Conservation (phyloP, 2,329 filamentous ascomycete species). For the Ceratocystis destructans region DNA sequence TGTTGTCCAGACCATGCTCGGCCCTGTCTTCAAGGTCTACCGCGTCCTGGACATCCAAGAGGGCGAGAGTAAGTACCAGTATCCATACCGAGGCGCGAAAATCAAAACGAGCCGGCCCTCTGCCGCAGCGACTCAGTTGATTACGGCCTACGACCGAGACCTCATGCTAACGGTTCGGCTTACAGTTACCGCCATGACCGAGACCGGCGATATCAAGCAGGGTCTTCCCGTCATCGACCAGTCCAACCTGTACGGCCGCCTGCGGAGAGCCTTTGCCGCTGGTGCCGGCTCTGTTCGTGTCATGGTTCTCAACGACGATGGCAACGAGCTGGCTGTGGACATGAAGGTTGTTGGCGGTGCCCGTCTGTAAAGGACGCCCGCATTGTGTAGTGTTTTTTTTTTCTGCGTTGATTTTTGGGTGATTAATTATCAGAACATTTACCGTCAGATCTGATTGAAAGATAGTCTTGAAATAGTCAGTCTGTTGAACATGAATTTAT, state of each 20-base stretch:
- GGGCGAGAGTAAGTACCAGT: conserved; percentile 34
- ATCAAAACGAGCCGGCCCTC: background rate
- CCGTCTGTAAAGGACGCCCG: conserved; percentile 40
- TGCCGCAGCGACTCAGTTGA: background rate
- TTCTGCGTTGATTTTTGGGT: conserved; percentile 14
- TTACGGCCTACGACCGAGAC: conserved; percentile 16
- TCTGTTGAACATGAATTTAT: conserved; percentile 5
- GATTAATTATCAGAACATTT: conserved; percentile 11
- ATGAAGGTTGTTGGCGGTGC: conserved; percentile 93
- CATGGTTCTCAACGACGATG: conserved; percentile 86
- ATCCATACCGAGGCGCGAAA: conserved; percentile 9
- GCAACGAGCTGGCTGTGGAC: conserved; percentile 91
- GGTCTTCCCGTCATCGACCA: conserved; percentile 86
- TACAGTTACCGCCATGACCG: conserved; percentile 85
- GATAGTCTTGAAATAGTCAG: conserved; percentile 7
- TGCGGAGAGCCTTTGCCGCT: conserved; percentile 72
- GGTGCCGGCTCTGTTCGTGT: conserved; percentile 90
- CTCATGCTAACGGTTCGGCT: conserved; percentile 17
- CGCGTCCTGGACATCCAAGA: conserved; percentile 94
- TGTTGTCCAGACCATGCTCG: conserved; percentile 98
- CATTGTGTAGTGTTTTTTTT: conserved; percentile 1
- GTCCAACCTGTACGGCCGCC: conserved; percentile 71
- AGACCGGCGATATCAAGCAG: conserved; percentile 98
- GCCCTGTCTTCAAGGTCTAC: conserved; percentile 99
- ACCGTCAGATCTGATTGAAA: conserved; percentile 5